A percentile compares a stretch with the other conserved stretches of the same genome.
These are phyloP conservation scores for Pseudogymnoascus sp. DNA, from an alignment of 2,329 filamentous ascomycete genomes.

Conservation along the genomic window DNA sequence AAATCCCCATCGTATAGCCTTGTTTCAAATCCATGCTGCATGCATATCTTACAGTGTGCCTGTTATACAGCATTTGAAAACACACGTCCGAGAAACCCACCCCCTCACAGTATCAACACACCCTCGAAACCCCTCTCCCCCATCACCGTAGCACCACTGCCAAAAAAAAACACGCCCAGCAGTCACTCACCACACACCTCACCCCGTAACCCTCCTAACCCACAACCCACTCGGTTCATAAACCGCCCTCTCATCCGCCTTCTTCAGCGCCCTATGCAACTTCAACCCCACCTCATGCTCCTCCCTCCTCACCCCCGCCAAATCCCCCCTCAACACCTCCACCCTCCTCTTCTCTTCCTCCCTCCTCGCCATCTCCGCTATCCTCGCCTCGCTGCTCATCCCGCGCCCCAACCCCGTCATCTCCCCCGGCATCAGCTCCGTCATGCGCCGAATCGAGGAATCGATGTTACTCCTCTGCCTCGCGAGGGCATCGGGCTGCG, in stretches of 20 bases:
- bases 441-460: slow-evolving; percentile 69
- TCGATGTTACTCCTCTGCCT: slow-evolving; percentile 66
- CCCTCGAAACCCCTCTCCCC: background rate
- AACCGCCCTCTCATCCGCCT: slow-evolving; percentile 59
- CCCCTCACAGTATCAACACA: background rate
- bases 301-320: slow-evolving; percentile 67
- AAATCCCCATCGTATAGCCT: background rate
- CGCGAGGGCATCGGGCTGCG: slow-evolving; percentile 56
- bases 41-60: slow-evolving; percentile 1
- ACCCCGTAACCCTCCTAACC: slow-evolving; percentile 70
- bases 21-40: slow-evolving; percentile 9
- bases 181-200: slow-evolving; percentile 20
- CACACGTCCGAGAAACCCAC: background rate
- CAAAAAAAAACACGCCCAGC: background rate
- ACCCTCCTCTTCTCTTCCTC: slow-evolving; percentile 57
- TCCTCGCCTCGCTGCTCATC: slow-evolving; percentile 56
- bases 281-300: slow-evolving; percentile 74
- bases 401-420: slow-evolving; percentile 59
- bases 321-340: slow-evolving; percentile 55
- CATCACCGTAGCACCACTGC: background rate
- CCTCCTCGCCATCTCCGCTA: slow-evolving; percentile 51
- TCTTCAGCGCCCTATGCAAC: slow-evolving; percentile 56
- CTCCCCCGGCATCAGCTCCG: slow-evolving; percentile 68
- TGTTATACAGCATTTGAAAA: slow-evolving; percentile 5
- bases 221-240: slow-evolving; percentile 66